Evolutionary conservation across 371 early-diverging fungal genomes (phyloP).

Genomic region (Mucor racemosus): DNA sequence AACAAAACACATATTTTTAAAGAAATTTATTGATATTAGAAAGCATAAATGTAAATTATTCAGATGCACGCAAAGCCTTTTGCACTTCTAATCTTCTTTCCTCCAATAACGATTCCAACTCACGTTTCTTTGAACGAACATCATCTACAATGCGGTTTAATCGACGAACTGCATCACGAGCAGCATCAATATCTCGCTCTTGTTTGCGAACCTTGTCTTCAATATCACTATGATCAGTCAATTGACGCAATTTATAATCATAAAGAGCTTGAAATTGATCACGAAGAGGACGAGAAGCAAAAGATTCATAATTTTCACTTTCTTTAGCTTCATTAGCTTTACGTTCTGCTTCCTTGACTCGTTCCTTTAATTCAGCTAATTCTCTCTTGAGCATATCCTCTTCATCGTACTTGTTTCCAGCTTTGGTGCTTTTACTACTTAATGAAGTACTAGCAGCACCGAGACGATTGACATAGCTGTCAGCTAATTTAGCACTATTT

Average conservation of each 20-base stretch:
- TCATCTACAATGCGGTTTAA: slow-evolving; percentile 53
- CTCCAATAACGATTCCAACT: slow-evolving; percentile 40
- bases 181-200: slow-evolving; percentile 57
- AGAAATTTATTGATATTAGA: too few species aligned
- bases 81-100: slow-evolving; percentile 39
- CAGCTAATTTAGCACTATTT: slow-evolving; percentile 53
- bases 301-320: slow-evolving; percentile 38
- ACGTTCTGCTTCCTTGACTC: slow-evolving; percentile 48
- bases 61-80: slow-evolving; percentile 32
- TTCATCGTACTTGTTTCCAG: slow-evolving; percentile 48
- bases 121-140: slow-evolving; percentile 51
- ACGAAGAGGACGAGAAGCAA: slow-evolving; percentile 49
- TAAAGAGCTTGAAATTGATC: slow-evolving; percentile 57
- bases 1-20: too few species aligned
- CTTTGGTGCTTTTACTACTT: slow-evolving; percentile 42
- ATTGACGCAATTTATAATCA: slow-evolving; percentile 54
- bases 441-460: slow-evolving; percentile 57
- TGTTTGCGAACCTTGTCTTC: slow-evolving; percentile 54
- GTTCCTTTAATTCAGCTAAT: slow-evolving; percentile 45
- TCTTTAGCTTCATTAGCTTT: slow-evolving; percentile 29
- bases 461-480: slow-evolving; percentile 55
- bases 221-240: slow-evolving; percentile 53
- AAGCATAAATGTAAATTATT: slow-evolving; percentile 9
- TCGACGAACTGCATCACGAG: slow-evolving; percentile 53
- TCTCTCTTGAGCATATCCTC: slow-evolving; percentile 54